A percentile compares a stretch with the other conserved stretches of the same genome.
phyloP scores from a whole-genome alignment of 108 stramenopile species.

The Fistulifera pelliculosa region DNA sequence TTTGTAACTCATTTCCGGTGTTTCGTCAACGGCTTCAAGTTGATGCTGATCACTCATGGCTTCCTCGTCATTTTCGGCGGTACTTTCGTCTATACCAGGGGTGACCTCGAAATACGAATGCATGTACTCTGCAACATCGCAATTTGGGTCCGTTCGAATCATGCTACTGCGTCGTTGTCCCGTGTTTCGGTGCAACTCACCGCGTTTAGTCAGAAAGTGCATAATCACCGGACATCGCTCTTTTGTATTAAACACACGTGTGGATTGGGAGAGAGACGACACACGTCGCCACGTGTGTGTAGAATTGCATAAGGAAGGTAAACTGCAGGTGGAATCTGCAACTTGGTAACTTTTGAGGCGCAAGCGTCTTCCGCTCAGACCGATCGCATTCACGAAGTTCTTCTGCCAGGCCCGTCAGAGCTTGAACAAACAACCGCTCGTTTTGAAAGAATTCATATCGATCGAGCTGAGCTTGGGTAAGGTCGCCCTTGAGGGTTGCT shows the following conservation, averaged over 20 bases:
- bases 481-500: conserved; percentile 17
- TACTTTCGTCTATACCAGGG: conserved; percentile 20
- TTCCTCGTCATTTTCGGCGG: conserved; percentile 12
- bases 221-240: conserved; percentile 93
- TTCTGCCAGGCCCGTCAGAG: conserved; percentile 90
- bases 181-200: conserved; percentile 28
- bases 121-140: conserved; percentile 93
- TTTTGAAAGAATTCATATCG: conserved; percentile 89
- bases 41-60: conserved; percentile 5
- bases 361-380: conserved; percentile 63
- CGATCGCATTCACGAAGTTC: conserved; percentile 88
- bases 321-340: conserved; percentile 72
- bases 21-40: conserved; percentile 5
- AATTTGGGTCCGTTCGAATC: conserved; percentile 42
- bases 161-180: background rate
- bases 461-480: conserved; percentile 64
- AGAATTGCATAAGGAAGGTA: conserved; percentile 91
- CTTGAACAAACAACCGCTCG: conserved; percentile 86
- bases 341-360: conserved; percentile 54
- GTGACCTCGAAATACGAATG: conserved; percentile 71
- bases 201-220: conserved; percentile 81
- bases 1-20: background rate
- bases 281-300: conserved; percentile 87
- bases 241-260: conserved; percentile 94
- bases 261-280: conserved; percentile 61